Evolutionary conservation across 192 early-diverging fungal species (phyloP), one percentile per base, ranked within the genome.

Genomic region (Entomortierella parvispora): DNA sequence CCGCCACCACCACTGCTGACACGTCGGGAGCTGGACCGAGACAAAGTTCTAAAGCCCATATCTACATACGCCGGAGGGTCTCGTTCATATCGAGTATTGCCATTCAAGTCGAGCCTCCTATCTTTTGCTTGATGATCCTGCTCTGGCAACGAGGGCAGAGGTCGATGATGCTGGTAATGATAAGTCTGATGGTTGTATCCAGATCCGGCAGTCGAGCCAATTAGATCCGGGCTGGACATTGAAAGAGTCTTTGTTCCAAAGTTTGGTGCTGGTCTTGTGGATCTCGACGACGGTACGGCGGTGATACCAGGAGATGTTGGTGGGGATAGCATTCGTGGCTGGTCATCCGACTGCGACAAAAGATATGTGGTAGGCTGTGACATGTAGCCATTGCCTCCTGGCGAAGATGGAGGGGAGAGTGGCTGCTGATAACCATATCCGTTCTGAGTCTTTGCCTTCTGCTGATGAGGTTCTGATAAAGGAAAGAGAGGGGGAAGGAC

Each of bases 401-500:
- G 17, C 8, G 61, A 40, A 2, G 61, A 11, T 32, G 29, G 31
- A 4, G 29, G 12, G 18, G 3, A 15, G n/a, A n/a, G n/a, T n/a
- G n/a, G n/a, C n/a, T n/a, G n/a, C n/a, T n/a, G n/a, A n/a, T n/a
- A n/a, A n/a, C n/a, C n/a, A n/a, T n/a, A n/a, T n/a, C n/a, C n/a
- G n/a, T n/a, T n/a, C n/a, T n/a, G n/a, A n/a, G n/a, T n/a, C n/a
- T n/a, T n/a, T 37, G 46, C 18, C 51, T 32, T 53, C 0, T 11
- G 53, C 4, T 47, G 26, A 3, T 58, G 31, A 17, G 32, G 33
- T 22, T 58, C 37, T 40, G 37, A 56, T 5, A 31, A 4, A 1
- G 56, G 46, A 31, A 68, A 68, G 11, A 58, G 22, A 4, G 65
- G 65, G 1, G 54, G 56, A 4, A 68, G 46, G 3, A 23, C 1